These are phyloP conservation scores for Trichoderma sp. DNA, from an alignment of 2,329 filamentous ascomycete species.

Conservation along the genomic window DNA sequence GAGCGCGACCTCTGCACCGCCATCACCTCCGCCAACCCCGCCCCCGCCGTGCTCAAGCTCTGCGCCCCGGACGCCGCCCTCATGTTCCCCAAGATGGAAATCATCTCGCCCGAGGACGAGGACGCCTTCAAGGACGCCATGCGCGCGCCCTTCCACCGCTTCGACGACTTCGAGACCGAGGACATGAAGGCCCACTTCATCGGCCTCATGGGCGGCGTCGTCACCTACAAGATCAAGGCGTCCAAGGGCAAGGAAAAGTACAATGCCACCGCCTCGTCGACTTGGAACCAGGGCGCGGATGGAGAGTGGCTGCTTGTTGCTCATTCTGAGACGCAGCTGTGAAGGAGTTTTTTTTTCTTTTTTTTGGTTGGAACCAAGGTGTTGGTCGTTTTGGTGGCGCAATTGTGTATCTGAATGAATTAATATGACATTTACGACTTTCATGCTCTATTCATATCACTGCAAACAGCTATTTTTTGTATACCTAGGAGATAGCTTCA, in stretches of 20 bases:
- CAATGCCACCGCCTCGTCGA: constrained; percentile 23
- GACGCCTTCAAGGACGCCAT: constrained; percentile 23
- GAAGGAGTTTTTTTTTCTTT: background rate
- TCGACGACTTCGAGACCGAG: constrained; percentile 24
- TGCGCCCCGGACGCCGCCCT: constrained; percentile 27
- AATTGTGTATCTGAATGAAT: background rate
- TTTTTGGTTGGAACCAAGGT: background rate
- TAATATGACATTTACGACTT: constrained; percentile 1
- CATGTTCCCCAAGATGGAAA: constrained; percentile 28
- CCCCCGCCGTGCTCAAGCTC: constrained; percentile 26
- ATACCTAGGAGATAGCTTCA: background rate
- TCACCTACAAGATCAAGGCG: constrained; percentile 27
- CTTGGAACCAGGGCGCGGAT: constrained; percentile 27
- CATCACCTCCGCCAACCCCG: constrained; percentile 25
- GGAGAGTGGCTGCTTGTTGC: constrained; percentile 26
- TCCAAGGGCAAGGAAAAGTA: constrained; percentile 25
- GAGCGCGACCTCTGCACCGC: constrained; percentile 28
- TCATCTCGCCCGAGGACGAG: constrained; percentile 26
- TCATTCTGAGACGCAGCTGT: constrained; percentile 22
- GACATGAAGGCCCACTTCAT: constrained; percentile 24
- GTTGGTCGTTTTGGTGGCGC: constrained; percentile 9
- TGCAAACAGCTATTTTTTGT: background rate
- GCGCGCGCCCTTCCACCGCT: constrained; percentile 27
- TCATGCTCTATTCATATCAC: background rate
- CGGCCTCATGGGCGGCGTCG: constrained; percentile 29